These are phyloP conservation scores for Xylaria scruposa DNA, from an alignment of 495 filamentous ascomycete genomes.

Conservation along the genomic window DNA sequence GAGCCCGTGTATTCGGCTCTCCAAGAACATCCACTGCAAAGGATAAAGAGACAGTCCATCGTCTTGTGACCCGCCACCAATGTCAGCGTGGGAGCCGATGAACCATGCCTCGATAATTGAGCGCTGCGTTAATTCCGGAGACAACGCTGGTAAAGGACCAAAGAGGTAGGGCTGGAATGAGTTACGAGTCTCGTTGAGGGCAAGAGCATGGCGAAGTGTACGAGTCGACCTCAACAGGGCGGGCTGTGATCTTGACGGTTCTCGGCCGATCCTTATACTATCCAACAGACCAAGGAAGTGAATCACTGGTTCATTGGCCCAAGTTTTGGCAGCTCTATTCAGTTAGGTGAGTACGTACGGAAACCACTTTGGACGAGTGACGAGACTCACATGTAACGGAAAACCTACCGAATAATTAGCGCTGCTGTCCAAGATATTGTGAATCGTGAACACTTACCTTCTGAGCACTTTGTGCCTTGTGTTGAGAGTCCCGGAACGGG, in stretches of 20 bases:
- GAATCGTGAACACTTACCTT: slow-evolving; percentile 16
- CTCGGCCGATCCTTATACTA: slow-evolving; percentile 12
- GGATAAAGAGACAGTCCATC: slow-evolving; percentile 46
- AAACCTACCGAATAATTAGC: slow-evolving; percentile 19
- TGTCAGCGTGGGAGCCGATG: slow-evolving; percentile 26
- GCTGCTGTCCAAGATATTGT: not conserved
- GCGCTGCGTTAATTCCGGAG: slow-evolving; percentile 23
- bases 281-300: slow-evolving; percentile 26
- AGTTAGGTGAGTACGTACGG: slow-evolving; percentile 5
- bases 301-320: slow-evolving; percentile 21
- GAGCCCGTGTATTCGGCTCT: slow-evolving; percentile 32
- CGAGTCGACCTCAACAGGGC: slow-evolving; percentile 23
- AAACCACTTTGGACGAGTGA: not conserved
- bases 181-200: slow-evolving; percentile 27
- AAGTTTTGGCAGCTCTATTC: slow-evolving; percentile 22
- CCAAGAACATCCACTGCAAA: slow-evolving; percentile 47
- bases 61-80: slow-evolving; percentile 32
- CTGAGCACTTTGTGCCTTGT: slow-evolving; percentile 7
- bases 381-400: slow-evolving; percentile 28
- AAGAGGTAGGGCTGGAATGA: slow-evolving; percentile 27
- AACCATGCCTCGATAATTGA: slow-evolving; percentile 29
- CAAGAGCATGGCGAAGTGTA: slow-evolving; percentile 26
- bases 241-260: slow-evolving; percentile 23
- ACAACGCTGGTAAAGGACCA: slow-evolving; percentile 26
- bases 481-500: slow-evolving; percentile 17